A percentile compares a stretch with the other conserved stretches of the same genome.
Conservation (phyloP, 495 filamentous ascomycete genomes). For the Niebla homalea region DNA sequence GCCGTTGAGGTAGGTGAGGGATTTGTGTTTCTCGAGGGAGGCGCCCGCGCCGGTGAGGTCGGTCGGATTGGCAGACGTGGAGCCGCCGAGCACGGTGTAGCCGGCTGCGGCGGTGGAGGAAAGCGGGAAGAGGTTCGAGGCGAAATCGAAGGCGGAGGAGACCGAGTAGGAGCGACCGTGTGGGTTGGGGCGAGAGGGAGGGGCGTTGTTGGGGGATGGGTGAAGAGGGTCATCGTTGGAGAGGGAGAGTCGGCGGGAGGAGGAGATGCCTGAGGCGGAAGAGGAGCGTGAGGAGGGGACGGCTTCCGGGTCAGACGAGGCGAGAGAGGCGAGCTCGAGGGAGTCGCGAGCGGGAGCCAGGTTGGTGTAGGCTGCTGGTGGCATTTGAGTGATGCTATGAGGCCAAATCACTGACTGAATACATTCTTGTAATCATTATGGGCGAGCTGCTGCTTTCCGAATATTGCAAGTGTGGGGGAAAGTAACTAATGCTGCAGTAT, state of each 20-base stretch:
- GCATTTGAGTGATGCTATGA: slow-evolving; percentile 6
- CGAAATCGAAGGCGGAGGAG: slow-evolving; percentile 88
- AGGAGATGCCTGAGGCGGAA: slow-evolving; percentile 74
- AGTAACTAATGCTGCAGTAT: too few relatives aligned
- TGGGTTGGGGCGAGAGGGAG: slow-evolving; percentile 31
- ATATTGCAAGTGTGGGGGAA: too few relatives aligned
- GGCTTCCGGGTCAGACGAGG: slow-evolving; percentile 54
- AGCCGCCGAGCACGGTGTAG: slow-evolving; percentile 70
- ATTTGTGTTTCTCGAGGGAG: slow-evolving; percentile 86
- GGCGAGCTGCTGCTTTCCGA: too few relatives aligned
- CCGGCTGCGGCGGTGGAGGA: slow-evolving; percentile 65
- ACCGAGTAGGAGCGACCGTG: slow-evolving; percentile 69
- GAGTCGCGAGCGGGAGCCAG: slow-evolving; percentile 57
- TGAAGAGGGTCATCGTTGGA: slow-evolving; percentile 73
- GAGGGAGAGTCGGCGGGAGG: slow-evolving; percentile 81
- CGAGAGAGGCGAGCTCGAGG: slow-evolving; percentile 88
- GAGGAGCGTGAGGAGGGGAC: slow-evolving; percentile 54
- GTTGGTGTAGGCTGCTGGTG: slow-evolving; percentile 10
- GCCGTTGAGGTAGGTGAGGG: slow-evolving; percentile 86
- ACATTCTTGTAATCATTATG: too few relatives aligned
- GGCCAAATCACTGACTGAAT: too few relatives aligned
- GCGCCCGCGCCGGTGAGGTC: slow-evolving; percentile 34
- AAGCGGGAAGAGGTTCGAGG: slow-evolving; percentile 78
- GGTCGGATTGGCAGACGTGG: slow-evolving; percentile 34
- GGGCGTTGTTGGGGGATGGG: slow-evolving; percentile 37